These are phyloP conservation scores for Pyrus communis DNA, from an alignment of 306 rosid species.

Conservation along the genomic window DNA sequence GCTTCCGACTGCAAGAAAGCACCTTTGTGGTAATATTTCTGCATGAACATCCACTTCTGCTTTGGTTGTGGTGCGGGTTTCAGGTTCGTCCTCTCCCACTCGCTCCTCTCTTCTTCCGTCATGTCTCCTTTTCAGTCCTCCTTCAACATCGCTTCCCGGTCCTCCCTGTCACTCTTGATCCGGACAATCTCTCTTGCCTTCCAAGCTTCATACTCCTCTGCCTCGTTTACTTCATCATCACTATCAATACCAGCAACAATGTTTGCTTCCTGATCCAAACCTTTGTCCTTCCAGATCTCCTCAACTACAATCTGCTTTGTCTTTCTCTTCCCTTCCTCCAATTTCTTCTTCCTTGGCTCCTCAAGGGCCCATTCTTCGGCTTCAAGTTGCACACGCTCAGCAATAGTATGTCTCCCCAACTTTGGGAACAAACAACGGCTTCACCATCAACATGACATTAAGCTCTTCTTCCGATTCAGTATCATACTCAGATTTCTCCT, in stretches of 20 bases:
- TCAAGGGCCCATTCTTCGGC: constrained; percentile 79
- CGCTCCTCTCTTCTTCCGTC: constrained; percentile 98
- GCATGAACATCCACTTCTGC: constrained; percentile 95
- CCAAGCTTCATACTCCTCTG: constrained; percentile 91
- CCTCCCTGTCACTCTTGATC: constrained; percentile 81
- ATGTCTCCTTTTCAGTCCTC: constrained; percentile 84
- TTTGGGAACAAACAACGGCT: constrained; percentile 94
- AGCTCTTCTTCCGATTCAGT: constrained; percentile 85
- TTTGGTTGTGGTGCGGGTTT: constrained; percentile 44
- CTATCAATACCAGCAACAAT: constrained; percentile 78
- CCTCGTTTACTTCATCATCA: constrained; percentile 73
- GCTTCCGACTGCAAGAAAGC: constrained; percentile 78
- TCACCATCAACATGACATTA: constrained; percentile 75
- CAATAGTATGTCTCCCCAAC: constrained; percentile 81
- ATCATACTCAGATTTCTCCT: constrained; percentile 86
- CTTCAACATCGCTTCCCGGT: constrained; percentile 66
- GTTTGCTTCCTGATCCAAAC: background rate
- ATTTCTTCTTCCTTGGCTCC: constrained; percentile 54
- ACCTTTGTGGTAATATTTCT: constrained; percentile 93
- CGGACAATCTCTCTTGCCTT: constrained; percentile 75
- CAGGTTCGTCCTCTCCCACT: constrained; percentile 94
- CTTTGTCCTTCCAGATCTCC: constrained; percentile 67
- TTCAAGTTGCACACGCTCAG: constrained; percentile 83
- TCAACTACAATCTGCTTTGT: constrained; percentile 77
- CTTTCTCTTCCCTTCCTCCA: constrained; percentile 74